These are phyloP conservation scores for Malassezia equina DNA, from an alignment of 1,284 basidiomycete species.

Conservation along the genomic window DNA sequence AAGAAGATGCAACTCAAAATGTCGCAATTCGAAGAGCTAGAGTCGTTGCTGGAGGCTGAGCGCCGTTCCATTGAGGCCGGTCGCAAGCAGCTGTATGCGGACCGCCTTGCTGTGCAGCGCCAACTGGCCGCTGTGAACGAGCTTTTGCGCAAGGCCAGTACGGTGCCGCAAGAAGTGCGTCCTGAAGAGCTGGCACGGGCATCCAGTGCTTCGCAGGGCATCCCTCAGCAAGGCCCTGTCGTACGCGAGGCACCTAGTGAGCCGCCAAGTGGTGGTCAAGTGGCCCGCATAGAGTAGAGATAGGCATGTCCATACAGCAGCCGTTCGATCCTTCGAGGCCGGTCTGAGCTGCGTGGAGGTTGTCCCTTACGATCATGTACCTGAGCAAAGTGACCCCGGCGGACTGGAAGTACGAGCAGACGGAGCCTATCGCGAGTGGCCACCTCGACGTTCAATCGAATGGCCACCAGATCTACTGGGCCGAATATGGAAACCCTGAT, in stretches of 20 bases:
- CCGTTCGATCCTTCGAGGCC: too few relatives aligned
- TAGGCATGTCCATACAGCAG: too few relatives aligned
- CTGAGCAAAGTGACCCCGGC: not conserved
- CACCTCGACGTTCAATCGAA: not conserved
- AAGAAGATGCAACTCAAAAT: slow-evolving; percentile 60
- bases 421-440: not conserved
- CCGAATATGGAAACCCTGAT: slow-evolving; percentile 30
- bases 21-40: slow-evolving; percentile 44
- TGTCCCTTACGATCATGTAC: too few relatives aligned
- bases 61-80: slow-evolving; percentile 35
- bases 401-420: slow-evolving; percentile 2
- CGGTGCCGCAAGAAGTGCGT: slow-evolving; percentile 26
- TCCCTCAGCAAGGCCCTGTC: slow-evolving; percentile 41
- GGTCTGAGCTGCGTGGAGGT: too few relatives aligned
- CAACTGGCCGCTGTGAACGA: slow-evolving; percentile 41
- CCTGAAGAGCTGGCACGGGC: slow-evolving; percentile 27
- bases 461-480: slow-evolving; percentile 34
- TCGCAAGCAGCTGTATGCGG: slow-evolving; percentile 37
- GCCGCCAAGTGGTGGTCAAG: slow-evolving; percentile 14
- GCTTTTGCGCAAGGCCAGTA: slow-evolving; percentile 33
- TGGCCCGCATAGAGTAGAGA: slow-evolving; percentile 23
- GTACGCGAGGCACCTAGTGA: slow-evolving; percentile 23
- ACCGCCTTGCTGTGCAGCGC: slow-evolving; percentile 39
- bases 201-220: slow-evolving; percentile 24
- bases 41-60: slow-evolving; percentile 41